A percentile compares a stretch with the other conserved stretches of the same genome.
Conservation (phyloP, 2,329 filamentous ascomycete species). For the Didymella pinodella region DNA sequence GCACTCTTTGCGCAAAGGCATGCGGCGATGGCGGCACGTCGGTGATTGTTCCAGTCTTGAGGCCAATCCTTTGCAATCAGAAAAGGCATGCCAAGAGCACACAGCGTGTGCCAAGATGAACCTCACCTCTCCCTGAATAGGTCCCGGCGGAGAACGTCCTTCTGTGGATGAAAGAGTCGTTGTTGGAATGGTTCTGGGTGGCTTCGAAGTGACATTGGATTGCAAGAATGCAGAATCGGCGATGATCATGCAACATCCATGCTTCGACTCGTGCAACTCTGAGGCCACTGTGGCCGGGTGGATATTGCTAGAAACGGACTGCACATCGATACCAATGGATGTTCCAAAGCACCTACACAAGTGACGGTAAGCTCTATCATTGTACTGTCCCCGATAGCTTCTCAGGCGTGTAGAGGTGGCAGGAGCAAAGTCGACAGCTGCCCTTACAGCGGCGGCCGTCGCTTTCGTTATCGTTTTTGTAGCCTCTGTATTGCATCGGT, state of each 20-base stretch:
- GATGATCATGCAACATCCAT: background rate
- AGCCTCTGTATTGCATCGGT: background rate
- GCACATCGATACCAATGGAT: background rate
- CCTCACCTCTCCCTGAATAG: background rate
- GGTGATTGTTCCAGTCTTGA: background rate
- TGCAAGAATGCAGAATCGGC: slow-evolving; percentile 4
- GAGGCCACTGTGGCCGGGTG: background rate
- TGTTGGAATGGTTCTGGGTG: slow-evolving; percentile 1
- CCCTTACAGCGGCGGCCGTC: background rate
- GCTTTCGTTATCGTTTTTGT: background rate
- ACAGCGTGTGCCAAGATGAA: slow-evolving; percentile 1
- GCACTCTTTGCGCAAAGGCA: slow-evolving; percentile 2
- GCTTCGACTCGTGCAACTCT: background rate
- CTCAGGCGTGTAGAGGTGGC: background rate
- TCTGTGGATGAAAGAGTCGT: background rate
- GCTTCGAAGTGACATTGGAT: background rate
- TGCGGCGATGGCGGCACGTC: slow-evolving; percentile 10
- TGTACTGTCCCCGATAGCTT: background rate
- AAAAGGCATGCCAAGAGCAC: slow-evolving; percentile 1
- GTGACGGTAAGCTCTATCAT: background rate
- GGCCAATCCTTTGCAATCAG: background rate
- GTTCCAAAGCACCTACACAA: background rate
- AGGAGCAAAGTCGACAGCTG: background rate
- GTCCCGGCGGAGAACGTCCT: slow-evolving; percentile 2
- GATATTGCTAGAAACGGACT: background rate